Evolutionary conservation across 768 basidiomycete species (phyloP).

Genomic region (Grammothele lineata): DNA sequence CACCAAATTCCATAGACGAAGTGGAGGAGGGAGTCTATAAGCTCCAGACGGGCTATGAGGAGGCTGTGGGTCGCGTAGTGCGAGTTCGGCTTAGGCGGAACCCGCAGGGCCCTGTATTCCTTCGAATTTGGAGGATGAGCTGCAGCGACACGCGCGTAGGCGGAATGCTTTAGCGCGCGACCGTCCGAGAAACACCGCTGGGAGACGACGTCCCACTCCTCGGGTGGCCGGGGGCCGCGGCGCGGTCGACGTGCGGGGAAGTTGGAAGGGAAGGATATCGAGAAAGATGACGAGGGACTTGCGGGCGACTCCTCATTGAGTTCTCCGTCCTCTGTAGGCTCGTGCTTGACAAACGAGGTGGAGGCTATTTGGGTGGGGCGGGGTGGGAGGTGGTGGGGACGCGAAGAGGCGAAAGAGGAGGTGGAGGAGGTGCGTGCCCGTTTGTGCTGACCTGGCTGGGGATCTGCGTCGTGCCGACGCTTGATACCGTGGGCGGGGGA

Average conservation of each 20-base stretch:
- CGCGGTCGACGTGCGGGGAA: constrained; percentile 67
- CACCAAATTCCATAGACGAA: constrained; percentile 85
- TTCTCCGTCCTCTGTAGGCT: constrained; percentile 45
- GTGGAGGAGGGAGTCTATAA: constrained; percentile 76
- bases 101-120: constrained; percentile 57
- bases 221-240: constrained; percentile 41
- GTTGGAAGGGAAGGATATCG: constrained; percentile 2
- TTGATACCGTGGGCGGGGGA: constrained; percentile 37
- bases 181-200: constrained; percentile 68
- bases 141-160: constrained; percentile 75
- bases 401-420: constrained; percentile 11
- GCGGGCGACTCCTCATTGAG: constrained; percentile 35
- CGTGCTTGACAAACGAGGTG: constrained; percentile 31
- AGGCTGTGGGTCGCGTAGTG: constrained; percentile 73
- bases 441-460: constrained; percentile 27
- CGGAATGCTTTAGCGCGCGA: constrained; percentile 78
- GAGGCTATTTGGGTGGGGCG: constrained; percentile 19
- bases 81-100: constrained; percentile 63
- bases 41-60: constrained; percentile 73
- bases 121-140: constrained; percentile 61
- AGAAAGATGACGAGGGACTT: neutral
- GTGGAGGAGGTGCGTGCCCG: constrained; percentile 26
- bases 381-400: constrained; percentile 24
- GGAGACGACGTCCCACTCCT: constrained; percentile 58
- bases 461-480: constrained; percentile 31